Percentiles rank a stretch among this genome's conserved stretches.
Conservation (phyloP, 1,139 yeast species). For the Yamadazyma triangularis region DNA sequence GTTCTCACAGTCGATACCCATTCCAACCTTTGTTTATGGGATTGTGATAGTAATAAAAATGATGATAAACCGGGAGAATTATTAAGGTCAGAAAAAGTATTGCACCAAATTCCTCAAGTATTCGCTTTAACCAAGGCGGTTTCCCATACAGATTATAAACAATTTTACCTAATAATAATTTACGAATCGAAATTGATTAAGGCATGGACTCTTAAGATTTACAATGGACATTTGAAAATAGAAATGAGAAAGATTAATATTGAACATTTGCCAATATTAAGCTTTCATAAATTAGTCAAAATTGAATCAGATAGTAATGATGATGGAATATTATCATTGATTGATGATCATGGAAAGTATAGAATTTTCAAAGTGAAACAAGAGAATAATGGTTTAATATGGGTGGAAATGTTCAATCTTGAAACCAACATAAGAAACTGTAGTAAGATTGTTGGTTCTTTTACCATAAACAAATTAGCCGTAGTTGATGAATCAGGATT, state of each 20-base stretch:
- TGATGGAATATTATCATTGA: slow-evolving; percentile 54
- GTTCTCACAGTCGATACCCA: slow-evolving; percentile 53
- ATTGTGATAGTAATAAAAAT: slow-evolving; percentile 38
- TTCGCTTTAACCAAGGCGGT: slow-evolving; percentile 20
- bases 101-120: slow-evolving; percentile 19
- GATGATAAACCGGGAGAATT: slow-evolving; percentile 28
- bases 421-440: slow-evolving; percentile 55
- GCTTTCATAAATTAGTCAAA: slow-evolving; percentile 47
- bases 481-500: slow-evolving; percentile 52
- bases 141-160: slow-evolving; percentile 6
- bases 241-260: slow-evolving; percentile 18
- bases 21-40: slow-evolving; percentile 59
- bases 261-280: slow-evolving; percentile 21
- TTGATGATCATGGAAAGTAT: slow-evolving; percentile 54
- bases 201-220: slow-evolving; percentile 27
- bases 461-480: slow-evolving; percentile 65
- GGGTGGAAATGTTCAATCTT: slow-evolving; percentile 49
- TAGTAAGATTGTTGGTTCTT: slow-evolving; percentile 62
- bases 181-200: slow-evolving; percentile 22
- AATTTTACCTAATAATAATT: slow-evolving; percentile 23
- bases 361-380: slow-evolving; percentile 28
- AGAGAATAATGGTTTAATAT: slow-evolving; percentile 24
- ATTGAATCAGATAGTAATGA: slow-evolving; percentile 49
- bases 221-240: slow-evolving; percentile 15
- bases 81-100: slow-evolving; percentile 8